phyloP scores from a whole-genome alignment of 2,329 filamentous ascomycete species.

The Acrodontium crateriforme region DNA sequence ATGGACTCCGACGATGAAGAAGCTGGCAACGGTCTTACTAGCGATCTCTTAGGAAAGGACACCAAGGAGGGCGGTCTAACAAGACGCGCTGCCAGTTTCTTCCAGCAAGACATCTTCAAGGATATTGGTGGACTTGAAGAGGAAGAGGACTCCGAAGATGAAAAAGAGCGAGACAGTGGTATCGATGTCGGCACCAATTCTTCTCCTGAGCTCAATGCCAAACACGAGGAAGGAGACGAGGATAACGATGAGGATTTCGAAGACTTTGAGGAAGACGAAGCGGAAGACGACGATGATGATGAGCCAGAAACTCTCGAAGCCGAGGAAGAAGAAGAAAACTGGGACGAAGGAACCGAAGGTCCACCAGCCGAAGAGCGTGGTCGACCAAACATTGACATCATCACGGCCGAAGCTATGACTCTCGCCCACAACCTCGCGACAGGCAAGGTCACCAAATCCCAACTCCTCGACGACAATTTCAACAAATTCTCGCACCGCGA shows the following conservation, averaged over 20 bases:
- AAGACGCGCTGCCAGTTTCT: conserved; percentile 75
- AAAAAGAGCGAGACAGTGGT: conserved; percentile 32
- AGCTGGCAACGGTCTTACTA: conserved; percentile 37
- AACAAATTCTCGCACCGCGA: conserved; percentile 89
- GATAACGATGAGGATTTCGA: conserved; percentile 14
- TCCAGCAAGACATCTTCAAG: conserved; percentile 89
- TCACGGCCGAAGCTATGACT: conserved; percentile 98
- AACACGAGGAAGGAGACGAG: conserved; percentile 9
- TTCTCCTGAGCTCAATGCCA: conserved; percentile 15
- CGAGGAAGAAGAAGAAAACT: conserved; percentile 34
- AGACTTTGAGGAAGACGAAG: conserved; percentile 15
- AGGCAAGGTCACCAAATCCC: conserved; percentile 63
- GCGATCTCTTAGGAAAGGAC: conserved; percentile 42
- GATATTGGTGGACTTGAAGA: conserved; percentile 53
- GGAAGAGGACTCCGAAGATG: conserved; percentile 23
- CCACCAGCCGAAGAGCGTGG: conserved; percentile 34
- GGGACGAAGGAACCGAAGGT: conserved; percentile 49
- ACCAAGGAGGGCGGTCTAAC: conserved; percentile 48
- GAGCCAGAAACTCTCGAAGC: conserved; percentile 4
- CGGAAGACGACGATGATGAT: conserved; percentile 21
- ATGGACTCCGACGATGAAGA: conserved; percentile 41
- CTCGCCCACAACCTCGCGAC: conserved; percentile 83
- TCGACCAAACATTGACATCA: conserved; percentile 80
- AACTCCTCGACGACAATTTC: conserved; percentile 81
- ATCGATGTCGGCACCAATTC: conserved; percentile 22